Evolutionary conservation across 2,329 filamentous ascomycete species (phyloP), one percentile per base, ranked within the genome.

Genomic region (Cryoendolithus antarcticus): DNA sequence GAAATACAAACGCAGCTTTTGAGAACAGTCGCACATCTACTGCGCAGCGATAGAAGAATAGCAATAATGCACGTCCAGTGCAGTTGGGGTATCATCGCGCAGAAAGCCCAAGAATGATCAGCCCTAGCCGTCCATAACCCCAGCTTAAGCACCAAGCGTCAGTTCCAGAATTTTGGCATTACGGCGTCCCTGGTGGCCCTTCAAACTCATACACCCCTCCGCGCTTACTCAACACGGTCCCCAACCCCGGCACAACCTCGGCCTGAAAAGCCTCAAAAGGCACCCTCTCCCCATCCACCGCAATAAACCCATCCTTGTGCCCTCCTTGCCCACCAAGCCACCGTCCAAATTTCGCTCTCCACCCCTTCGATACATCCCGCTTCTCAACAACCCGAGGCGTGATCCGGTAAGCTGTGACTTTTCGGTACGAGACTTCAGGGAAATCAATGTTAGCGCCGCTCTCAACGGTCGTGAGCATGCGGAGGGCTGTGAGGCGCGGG

Each of bases 201-300:
- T 52, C 55, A 24, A 72, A 70, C 56, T 93, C 86, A 58, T 86
- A 94, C 40, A 72, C 62, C 44, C 77, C 68, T 2, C 74, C 82
- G 24, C 69, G 75, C 62, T 81, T 85, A 36, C 84, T 85, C 46
- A 96, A 66, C n/a, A 89, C 82, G 3, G 82, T 85, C 1, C 85
- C 91, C 15, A 98, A 66, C 0, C 81, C 82, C 37, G 68, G 73
- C 58, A 95, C 86, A 5, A 95, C 71, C 62, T 98, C 91, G 2
- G 80, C 85, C 65, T 98, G 91, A 57, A 95, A 93, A 0, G 85
- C 82, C 51, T 80, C 80, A 57, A 93, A 96, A 0, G 86, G 82
- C 2, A 93, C 70, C 39, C 74, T 72, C 63, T 98, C 91, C 30
- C 91, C 91, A 55, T 96, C 91, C 48, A 98, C 86, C 58, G 86